Conservation (phyloP, 2,329 filamentous ascomycete species). For the Reticulascus tulasneorum region DNA sequence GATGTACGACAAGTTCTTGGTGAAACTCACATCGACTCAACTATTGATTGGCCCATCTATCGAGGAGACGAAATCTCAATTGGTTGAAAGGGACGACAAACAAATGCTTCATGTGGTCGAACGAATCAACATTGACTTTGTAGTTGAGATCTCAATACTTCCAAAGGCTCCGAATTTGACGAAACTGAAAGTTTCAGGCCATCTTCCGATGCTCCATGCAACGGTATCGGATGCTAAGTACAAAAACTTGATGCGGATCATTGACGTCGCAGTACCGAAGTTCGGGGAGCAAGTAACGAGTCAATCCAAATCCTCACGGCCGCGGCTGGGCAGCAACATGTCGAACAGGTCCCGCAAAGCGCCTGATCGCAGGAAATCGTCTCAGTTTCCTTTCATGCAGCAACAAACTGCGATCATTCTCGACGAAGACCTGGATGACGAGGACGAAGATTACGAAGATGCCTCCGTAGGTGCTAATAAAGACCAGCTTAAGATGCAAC, state of each 20-base stretch:
- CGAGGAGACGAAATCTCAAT: slow-evolving; percentile 79
- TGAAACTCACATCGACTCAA: slow-evolving; percentile 92
- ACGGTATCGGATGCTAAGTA: slow-evolving; percentile 94
- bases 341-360: slow-evolving; percentile 42
- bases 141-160: slow-evolving; percentile 94
- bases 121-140: slow-evolving; percentile 94
- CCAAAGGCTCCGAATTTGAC: slow-evolving; percentile 92
- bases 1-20: slow-evolving; percentile 96
- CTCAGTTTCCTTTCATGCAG: slow-evolving; percentile 69
- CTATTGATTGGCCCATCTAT: slow-evolving; percentile 93
- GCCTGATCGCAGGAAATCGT: slow-evolving; percentile 56
- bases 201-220: slow-evolving; percentile 86
- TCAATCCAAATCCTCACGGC: slow-evolving; percentile 27
- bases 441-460: slow-evolving; percentile 64
- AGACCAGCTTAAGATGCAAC: slow-evolving; percentile 69
- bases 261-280: slow-evolving; percentile 90
- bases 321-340: slow-evolving; percentile 40
- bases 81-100: slow-evolving; percentile 62
- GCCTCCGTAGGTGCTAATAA: slow-evolving; percentile 51
- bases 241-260: slow-evolving; percentile 92
- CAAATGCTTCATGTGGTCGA: slow-evolving; percentile 87
- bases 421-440: slow-evolving; percentile 68
- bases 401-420: slow-evolving; percentile 74
- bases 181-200: slow-evolving; percentile 85
- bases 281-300: slow-evolving; percentile 42